phyloP scores from a whole-genome alignment of 169 alveolate species.

The Toxoplasma gondii region DNA sequence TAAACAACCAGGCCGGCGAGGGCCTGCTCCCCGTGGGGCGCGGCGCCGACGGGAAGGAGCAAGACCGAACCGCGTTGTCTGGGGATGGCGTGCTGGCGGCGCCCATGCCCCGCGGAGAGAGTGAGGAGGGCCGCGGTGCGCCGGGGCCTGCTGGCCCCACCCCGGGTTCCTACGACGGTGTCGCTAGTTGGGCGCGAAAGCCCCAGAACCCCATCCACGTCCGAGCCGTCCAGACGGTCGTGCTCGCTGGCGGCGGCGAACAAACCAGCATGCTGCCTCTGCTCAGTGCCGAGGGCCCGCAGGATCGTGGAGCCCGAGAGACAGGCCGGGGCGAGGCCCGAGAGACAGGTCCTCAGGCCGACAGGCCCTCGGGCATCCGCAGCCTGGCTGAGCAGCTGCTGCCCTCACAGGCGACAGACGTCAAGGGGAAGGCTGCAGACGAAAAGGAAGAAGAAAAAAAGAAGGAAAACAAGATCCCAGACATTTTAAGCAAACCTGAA shows the following conservation, averaged over 20 bases:
- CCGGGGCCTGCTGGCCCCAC: not conserved
- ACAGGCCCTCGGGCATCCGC: not conserved
- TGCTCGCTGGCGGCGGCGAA: not conserved
- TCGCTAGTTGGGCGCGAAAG: not conserved
- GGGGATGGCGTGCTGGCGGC: not conserved
- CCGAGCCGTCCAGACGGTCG: slow-evolving; percentile 17
- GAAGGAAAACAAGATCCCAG: not conserved
- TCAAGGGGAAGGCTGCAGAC: not conserved
- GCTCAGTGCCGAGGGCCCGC: not conserved
- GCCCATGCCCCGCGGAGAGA: not conserved
- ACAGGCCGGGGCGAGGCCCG: not conserved
- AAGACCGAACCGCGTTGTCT: not conserved
- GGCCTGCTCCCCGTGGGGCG: not conserved
- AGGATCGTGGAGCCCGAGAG: not conserved
- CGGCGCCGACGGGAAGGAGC: not conserved
- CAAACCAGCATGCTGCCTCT: not conserved
- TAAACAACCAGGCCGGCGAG: not conserved
- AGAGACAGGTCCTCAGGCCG: not conserved
- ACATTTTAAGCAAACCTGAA: slow-evolving; percentile 2
- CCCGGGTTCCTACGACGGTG: not conserved
- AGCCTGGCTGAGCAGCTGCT: slow-evolving; percentile 35
- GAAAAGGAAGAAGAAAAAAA: not conserved
- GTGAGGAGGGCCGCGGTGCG: not conserved
- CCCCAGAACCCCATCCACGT: slow-evolving; percentile 7
- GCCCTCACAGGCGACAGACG: not conserved